Base-by-base conservation (phyloP, 1,284 basidiomycete genomes). In the Ceratobasidium sp. region DNA sequence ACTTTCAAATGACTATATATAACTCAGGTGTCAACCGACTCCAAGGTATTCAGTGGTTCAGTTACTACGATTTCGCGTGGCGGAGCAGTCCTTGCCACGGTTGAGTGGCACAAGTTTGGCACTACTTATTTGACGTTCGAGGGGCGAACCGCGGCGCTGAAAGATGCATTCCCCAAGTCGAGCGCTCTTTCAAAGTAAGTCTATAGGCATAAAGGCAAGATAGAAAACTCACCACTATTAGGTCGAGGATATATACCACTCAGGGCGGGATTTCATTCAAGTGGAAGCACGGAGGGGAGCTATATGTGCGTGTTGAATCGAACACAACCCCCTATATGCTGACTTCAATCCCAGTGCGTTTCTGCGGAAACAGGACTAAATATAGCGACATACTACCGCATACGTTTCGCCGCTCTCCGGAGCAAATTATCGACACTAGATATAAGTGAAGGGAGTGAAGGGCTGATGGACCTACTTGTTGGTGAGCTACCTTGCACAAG, bases 351-450 rank as follows among this genome's bases (percentile, higher is more conserved):
- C 27, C 59, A 76, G 74, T 76, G 74, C 57, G 41, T 76, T 30
- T 66, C 64, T 6, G 6, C 50, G 8, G 74, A 76, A 4, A 46
- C 64, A 20, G 64, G 74, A 2, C 27, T 57, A 18, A 76, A 54
- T 30, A 12, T 76, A 35, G 74, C 74, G 8, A 76, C 74, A 0
- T 76, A 76, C 33, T 54, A 76, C 23, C 74, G 74, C 20, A 41
- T 54, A 12, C 27, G 6, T 12, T 76, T 67, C 59, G 23, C 48
- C 4, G 4, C 20, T 6, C 20, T 67, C 20, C 14, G 74, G 44
- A 59, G 27, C 64, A 59, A 76, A 57, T 67, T 48, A 18, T 76
- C 74, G 0, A 67, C 74, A n/a, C 74, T 76, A 5, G 74, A 76
- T 20, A 67, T 76, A 33, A 18, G 20, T 18, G 52, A 50, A 18